These are phyloP conservation scores for Fusarium miscanthi DNA, from an alignment of 2,329 filamentous ascomycete species.

Conservation along the genomic window DNA sequence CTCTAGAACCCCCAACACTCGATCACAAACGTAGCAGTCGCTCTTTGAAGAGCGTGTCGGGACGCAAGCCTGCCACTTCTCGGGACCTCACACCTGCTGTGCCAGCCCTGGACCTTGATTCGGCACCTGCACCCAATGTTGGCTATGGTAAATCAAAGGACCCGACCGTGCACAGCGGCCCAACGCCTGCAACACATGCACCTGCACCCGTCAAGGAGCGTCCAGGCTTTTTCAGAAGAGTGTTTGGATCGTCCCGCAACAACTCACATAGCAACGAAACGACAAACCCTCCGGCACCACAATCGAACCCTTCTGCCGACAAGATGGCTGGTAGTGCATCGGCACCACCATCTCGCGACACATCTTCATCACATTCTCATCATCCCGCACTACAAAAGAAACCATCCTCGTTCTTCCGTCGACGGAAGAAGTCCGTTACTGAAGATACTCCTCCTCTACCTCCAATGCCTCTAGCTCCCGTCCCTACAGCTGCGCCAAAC, in stretches of 20 bases:
- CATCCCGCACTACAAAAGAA: slow-evolving; percentile 81
- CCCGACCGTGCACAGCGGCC: slow-evolving; percentile 56
- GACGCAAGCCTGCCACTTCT: slow-evolving; percentile 45
- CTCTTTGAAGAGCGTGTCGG: slow-evolving; percentile 64
- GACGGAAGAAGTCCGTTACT: slow-evolving; percentile 88
- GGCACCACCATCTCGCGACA: slow-evolving; percentile 63
- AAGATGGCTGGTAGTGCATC: slow-evolving; percentile 61
- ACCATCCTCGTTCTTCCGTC: slow-evolving; percentile 91
- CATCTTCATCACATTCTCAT: slow-evolving; percentile 56
- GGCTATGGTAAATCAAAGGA: slow-evolving; percentile 70
- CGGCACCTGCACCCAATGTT: slow-evolving; percentile 68
- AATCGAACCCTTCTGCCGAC: slow-evolving; percentile 46
- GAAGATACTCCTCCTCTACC: slow-evolving; percentile 75
- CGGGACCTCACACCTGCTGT: slow-evolving; percentile 47
- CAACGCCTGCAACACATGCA: slow-evolving; percentile 61
- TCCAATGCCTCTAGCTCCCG: slow-evolving; percentile 55
- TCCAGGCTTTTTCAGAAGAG: slow-evolving; percentile 90
- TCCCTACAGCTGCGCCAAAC: slow-evolving; percentile 52
- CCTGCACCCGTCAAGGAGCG: slow-evolving; percentile 70
- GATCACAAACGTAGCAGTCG: slow-evolving; percentile 68
- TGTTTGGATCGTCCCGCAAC: slow-evolving; percentile 81
- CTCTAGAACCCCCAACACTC: slow-evolving; percentile 53
- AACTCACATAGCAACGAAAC: slow-evolving; percentile 47
- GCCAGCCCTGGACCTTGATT: slow-evolving; percentile 57
- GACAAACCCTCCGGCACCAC: slow-evolving; percentile 36